Evolutionary conservation across 768 basidiomycete species (phyloP).

Genomic region (Russula brevipes): DNA sequence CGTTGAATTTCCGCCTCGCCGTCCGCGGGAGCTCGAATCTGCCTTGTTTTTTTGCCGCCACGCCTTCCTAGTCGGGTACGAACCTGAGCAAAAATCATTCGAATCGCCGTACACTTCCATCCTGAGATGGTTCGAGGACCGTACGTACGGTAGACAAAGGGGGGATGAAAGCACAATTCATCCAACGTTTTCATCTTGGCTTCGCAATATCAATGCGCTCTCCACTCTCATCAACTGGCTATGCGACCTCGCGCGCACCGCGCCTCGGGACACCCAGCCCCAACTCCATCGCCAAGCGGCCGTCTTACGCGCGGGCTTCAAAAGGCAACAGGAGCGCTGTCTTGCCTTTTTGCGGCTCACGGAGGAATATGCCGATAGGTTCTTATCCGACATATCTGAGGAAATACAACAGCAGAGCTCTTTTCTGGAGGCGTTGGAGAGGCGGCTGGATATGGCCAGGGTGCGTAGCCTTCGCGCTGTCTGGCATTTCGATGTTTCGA

Average conservation of each 20-base stretch:
- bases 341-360: not conserved
- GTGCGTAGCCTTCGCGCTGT: not conserved
- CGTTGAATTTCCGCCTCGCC: too few relatives aligned
- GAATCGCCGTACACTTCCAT: too few relatives aligned
- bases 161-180: too few relatives aligned
- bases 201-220: not conserved
- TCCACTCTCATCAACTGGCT: not conserved
- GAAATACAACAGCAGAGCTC: not conserved
- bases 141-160: too few relatives aligned
- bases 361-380: not conserved
- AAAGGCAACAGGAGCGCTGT: not conserved
- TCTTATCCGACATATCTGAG: not conserved
- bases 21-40: too few relatives aligned
- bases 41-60: too few relatives aligned
- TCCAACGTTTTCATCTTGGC: not conserved
- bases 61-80: too few relatives aligned
- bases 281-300: not conserved
- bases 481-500: not conserved
- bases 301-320: not conserved
- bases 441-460: not conserved
- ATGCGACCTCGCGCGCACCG: not conserved
- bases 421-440: too few relatives aligned
- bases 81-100: too few relatives aligned
- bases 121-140: too few relatives aligned
- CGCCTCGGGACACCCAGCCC: not conserved